Conservation (phyloP, 2,329 filamentous ascomycete genomes). For the Pleurostoma richardsiae region DNA sequence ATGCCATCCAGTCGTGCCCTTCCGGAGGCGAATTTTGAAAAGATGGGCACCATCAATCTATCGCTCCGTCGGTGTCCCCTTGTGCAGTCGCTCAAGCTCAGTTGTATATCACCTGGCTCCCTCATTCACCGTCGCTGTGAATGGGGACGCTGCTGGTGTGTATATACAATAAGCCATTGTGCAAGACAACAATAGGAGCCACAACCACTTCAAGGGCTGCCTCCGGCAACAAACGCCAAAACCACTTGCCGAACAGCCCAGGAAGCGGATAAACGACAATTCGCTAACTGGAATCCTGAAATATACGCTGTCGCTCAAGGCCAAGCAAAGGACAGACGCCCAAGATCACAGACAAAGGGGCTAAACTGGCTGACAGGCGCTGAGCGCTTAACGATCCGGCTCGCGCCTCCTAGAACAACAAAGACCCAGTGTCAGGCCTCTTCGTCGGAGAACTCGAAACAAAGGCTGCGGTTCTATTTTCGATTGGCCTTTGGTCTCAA, state of each 20-base stretch:
- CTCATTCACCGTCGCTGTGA: not conserved
- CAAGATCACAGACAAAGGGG: constrained; percentile 1
- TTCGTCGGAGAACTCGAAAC: constrained; percentile 4
- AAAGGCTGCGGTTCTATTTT: constrained; percentile 1
- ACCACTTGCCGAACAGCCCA: not conserved
- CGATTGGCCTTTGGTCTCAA: not conserved
- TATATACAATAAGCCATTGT: constrained; percentile 2
- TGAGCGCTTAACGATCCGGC: constrained; percentile 13
- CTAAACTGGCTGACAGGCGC: constrained; percentile 17
- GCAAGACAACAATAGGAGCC: constrained; percentile 5
- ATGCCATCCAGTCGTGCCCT: constrained; percentile 6
- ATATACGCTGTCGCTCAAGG: not conserved
- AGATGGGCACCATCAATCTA: constrained; percentile 6
- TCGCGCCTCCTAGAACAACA: constrained; percentile 10
- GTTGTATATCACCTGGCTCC: constrained; percentile 1
- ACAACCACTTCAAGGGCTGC: not conserved
- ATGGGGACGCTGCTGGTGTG: not conserved
- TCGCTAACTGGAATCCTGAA: not conserved
- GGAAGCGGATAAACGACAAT: not conserved
- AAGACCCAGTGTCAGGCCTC: constrained; percentile 8
- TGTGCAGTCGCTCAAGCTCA: constrained; percentile 2
- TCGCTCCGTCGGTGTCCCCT: constrained; percentile 9
- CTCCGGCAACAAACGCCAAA: not conserved
- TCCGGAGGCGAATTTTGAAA: constrained; percentile 6
- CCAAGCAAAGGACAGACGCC: not conserved